Base-by-base conservation (phyloP, 805 yeast species). In the Priceomyces haplophilus region DNA sequence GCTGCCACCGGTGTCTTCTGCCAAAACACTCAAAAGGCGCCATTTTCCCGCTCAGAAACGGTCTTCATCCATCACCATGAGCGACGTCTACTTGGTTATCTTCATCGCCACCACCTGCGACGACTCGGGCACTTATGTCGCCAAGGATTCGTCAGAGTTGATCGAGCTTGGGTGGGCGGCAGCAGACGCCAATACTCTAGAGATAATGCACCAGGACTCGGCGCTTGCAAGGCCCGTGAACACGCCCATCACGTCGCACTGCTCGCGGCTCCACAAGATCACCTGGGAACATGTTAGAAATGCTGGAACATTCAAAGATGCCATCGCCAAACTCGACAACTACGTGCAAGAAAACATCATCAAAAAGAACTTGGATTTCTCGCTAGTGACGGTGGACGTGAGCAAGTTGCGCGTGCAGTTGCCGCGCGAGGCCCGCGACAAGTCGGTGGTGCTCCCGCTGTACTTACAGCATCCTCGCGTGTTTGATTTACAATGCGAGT, bases 381-480 rank as follows among this genome's bases (percentile, higher is more conserved):
- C 81, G 3, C 78, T 88, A 51, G 82, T 88, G 38, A 75, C 88
- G 0, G 69, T 79, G 47, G 79, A 80, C 54, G 72, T 83, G 8
- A 81, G 84, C 83, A 83, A 83, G 53, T 66, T 89, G 37, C 74
- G 89, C 46, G 90, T 90, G 37, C 84, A 83, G 55, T 65, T 90
- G 27, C 84, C 85, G 10, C 74, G 95, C 37, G 95, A 88, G 59
- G 87, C 95, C 6, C 72, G 88, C 32, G 95, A 87, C 56, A 80
- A 84, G 57, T 75, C 79, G 8, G 81, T 85, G 44, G 75, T 72
- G 3, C 71, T 89, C 43, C 96, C 96, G 0, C 71, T 77, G 3
- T 87, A 83, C 58, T 64, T 90, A 45, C 87, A 83, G 58, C 82
- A 83, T 50, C 85, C 96, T 2, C 72, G 82, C 34, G 75, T 84